These are phyloP conservation scores for Fusarium cicatricum DNA, from an alignment of 2,329 filamentous ascomycete species.

Conservation along the genomic window DNA sequence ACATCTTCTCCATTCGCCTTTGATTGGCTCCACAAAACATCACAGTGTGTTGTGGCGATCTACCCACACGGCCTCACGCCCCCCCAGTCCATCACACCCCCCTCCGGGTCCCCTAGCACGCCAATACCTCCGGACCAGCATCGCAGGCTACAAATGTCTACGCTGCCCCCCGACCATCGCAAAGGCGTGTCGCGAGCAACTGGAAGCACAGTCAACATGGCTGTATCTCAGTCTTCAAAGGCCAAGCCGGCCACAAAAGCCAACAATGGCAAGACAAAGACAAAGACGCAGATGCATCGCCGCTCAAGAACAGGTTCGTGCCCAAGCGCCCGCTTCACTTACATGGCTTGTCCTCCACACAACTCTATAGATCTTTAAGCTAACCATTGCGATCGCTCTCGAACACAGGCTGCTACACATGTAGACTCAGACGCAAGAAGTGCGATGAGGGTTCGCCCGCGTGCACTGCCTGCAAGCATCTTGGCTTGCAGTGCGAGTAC, in stretches of 20 bases:
- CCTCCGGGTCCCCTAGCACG: constrained; percentile 39
- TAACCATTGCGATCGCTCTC: constrained; percentile 42
- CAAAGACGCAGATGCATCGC: constrained; percentile 87
- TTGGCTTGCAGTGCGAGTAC: constrained; percentile 92
- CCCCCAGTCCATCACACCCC: constrained; percentile 36
- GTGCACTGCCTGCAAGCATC: constrained; percentile 73
- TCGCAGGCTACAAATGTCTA: constrained; percentile 66
- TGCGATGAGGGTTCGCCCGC: constrained; percentile 71
- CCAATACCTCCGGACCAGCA: constrained; percentile 45
- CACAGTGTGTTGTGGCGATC: constrained; percentile 25
- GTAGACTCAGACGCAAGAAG: constrained; percentile 73
- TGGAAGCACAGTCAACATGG: constrained; percentile 64
- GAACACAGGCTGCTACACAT: constrained; percentile 70
- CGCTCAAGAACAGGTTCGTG: constrained; percentile 91
- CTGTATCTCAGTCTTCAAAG: constrained; percentile 66
- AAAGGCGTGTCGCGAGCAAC: constrained; percentile 59
- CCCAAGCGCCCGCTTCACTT: constrained; percentile 39
- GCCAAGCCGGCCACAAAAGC: constrained; percentile 65
- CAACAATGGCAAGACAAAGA: constrained; percentile 65
- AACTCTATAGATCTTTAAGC: neutral
- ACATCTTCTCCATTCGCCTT: constrained; percentile 42
- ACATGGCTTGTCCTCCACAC: constrained; percentile 38
- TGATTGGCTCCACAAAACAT: constrained; percentile 39
- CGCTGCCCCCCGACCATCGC: constrained; percentile 68
- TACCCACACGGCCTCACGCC: constrained; percentile 36